Base-by-base conservation (phyloP, 1,139 yeast species). In the Saccharomyces hybrid region DNA sequence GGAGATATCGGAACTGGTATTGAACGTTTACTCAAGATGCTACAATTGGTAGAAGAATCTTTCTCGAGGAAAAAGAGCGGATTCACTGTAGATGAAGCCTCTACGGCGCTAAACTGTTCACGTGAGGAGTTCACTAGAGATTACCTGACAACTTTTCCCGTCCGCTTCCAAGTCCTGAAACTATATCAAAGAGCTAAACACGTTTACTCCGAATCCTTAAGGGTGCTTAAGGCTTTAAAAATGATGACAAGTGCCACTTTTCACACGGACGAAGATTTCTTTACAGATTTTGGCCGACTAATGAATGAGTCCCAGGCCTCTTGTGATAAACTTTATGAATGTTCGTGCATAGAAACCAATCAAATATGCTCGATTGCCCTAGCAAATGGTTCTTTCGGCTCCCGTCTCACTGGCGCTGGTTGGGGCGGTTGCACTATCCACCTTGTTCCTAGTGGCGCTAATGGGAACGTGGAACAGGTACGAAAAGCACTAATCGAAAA, bases 401-500 rank as follows among this genome's bases (percentile, higher is more conserved):
- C 88, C 2, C 75, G 91, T 58, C 79, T 84, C 46, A 85, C 91
- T 3, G 91, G 91, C 28, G 90, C 91, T 5, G 91, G 91, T 2
- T 85, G 84, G 78, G 91, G 91, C 41, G 91, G 91, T 2, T 82
- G 84, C 27, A 76, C 86, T 0, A 86, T 85, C 16, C 88, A 84
- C 66, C 70, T 85, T 54, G 82, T 85, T 16, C 69, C 74, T 2
- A 59, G 57, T 16, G 77, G 76, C 53, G 67, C 73, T 5, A 56
- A 54, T n/a, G 77, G 76, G 52, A 76, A 75, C 58, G 75, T 81
- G n/a, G 73, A 70, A 0, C 57, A 58, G 1, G 77, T 85, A 50
- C 73, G 73, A 41, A 57, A 66, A 1, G 84, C 85, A 0, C 73
- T 85, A 49, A 71, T 67, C 26, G 70, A 73, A 16, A 69, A 80